Conservation (phyloP, 1,139 yeast species). For the Torulaspora globosa region DNA sequence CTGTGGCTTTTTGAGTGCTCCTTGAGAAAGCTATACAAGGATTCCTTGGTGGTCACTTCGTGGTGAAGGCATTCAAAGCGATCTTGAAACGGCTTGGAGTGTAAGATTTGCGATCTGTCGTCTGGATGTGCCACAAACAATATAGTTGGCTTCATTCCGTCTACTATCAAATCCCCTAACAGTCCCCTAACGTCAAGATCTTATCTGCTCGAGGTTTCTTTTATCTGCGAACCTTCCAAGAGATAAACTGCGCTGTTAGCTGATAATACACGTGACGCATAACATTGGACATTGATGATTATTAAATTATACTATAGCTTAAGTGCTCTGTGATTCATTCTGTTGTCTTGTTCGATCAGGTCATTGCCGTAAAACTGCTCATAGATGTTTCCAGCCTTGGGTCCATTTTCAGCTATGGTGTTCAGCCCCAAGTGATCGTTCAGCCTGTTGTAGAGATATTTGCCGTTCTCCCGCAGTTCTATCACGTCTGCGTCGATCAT, state of each 20-base stretch:
- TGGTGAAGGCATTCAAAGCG: conserved; percentile 17
- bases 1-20: conserved; percentile 17
- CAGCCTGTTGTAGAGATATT: conserved; percentile 24
- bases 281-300: background rate
- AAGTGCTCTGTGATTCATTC: conserved; percentile 13
- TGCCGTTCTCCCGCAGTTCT: conserved; percentile 32
- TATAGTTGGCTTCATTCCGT: conserved; percentile 16
- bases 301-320: conserved; percentile 3
- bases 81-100: conserved; percentile 13
- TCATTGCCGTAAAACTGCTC: conserved; percentile 23
- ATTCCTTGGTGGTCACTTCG: conserved; percentile 18
- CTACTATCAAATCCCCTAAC: background rate
- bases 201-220: background rate
- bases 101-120: conserved; percentile 14
- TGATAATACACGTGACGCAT: conserved; percentile 1
- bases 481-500: conserved; percentile 54
- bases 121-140: conserved; percentile 25
- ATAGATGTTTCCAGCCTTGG: conserved; percentile 19
- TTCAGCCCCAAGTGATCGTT: conserved; percentile 25
- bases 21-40: conserved; percentile 20
- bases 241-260: background rate
- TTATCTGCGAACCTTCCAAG: too few relatives aligned
- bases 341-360: conserved; percentile 11
- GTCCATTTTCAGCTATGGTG: conserved; percentile 18
- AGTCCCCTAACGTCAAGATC: background rate